These are phyloP conservation scores for Penicillium brevicompactum DNA, from an alignment of 2,329 filamentous ascomycete genomes.

Conservation along the genomic window DNA sequence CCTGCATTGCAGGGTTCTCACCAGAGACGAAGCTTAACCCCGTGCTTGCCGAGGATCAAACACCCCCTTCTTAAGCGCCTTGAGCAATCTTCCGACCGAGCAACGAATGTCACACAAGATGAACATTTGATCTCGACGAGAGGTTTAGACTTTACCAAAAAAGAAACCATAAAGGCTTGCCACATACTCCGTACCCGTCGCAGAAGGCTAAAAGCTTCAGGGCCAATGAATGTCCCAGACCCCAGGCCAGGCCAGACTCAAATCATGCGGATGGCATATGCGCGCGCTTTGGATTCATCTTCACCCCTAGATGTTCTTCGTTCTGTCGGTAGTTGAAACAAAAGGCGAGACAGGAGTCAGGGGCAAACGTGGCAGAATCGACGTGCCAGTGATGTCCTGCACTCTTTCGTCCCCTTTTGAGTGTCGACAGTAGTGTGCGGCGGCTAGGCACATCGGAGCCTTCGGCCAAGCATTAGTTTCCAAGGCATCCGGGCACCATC, in stretches of 20 bases:
- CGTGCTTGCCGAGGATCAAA: not conserved
- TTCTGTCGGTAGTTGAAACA: conserved; percentile 16
- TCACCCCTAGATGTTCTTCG: not conserved
- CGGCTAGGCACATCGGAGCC: conserved; percentile 18
- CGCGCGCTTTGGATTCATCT: conserved; percentile 8
- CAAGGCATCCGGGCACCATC: conserved; percentile 19
- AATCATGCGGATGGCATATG: conserved; percentile 6
- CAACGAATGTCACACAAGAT: not conserved
- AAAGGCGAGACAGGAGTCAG: conserved; percentile 1
- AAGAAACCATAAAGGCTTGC: conserved; percentile 4
- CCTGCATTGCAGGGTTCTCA: conserved; percentile 8
- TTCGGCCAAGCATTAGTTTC: conserved; percentile 15
- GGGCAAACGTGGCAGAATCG: not conserved
- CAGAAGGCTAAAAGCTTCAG: conserved; percentile 4
- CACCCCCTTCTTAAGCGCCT: not conserved
- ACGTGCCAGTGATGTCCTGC: not conserved
- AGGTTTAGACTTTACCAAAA: conserved; percentile 3
- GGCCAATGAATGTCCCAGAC: conserved; percentile 2
- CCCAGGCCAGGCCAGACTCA: conserved; percentile 5
- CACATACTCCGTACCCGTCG: conserved; percentile 1
- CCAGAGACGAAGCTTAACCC: not conserved
- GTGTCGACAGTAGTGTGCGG: not conserved
- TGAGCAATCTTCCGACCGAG: not conserved
- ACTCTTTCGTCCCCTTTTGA: conserved; percentile 3
- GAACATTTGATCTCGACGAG: not conserved